Evolutionary conservation across 2,329 filamentous ascomycete genomes (phyloP).

Genomic region (Phaeosphaeria sp.): DNA sequence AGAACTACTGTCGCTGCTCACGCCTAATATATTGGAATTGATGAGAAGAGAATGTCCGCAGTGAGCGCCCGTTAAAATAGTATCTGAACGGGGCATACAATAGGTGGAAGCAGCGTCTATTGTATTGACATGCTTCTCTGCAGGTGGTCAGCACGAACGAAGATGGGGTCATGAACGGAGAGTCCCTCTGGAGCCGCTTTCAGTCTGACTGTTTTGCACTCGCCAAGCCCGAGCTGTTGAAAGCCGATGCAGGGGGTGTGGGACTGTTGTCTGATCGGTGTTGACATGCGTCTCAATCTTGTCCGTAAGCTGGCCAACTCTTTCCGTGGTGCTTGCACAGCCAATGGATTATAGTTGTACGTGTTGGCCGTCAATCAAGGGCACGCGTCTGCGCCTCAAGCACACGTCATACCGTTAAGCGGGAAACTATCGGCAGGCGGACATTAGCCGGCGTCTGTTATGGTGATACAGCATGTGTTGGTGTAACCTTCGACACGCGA

Average conservation of each 20-base stretch:
- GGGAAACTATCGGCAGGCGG: conserved; percentile 1
- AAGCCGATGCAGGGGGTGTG: conserved; percentile 7
- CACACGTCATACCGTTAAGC: conserved; percentile 9
- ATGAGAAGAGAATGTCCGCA: background rate
- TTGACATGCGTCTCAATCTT: conserved; percentile 3
- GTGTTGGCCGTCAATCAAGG: conserved; percentile 1
- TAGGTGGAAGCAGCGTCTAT: background rate
- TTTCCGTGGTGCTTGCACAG: background rate
- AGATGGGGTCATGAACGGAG: background rate
- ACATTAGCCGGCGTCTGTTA: conserved; percentile 11
- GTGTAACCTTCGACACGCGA: conserved; percentile 13
- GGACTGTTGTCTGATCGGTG: conserved; percentile 9
- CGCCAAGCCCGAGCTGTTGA: background rate
- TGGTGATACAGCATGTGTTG: conserved; percentile 11
- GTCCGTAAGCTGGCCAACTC: background rate
- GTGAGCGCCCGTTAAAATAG: background rate
- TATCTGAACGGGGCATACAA: background rate
- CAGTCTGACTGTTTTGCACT: background rate
- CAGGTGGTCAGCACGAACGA: conserved; percentile 1
- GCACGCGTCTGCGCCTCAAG: conserved; percentile 2
- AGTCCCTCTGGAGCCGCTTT: background rate
- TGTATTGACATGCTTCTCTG: background rate
- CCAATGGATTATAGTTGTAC: background rate
- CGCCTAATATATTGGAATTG: background rate
- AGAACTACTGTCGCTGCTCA: background rate